Evolutionary conservation across 2,329 filamentous ascomycete genomes (phyloP).

Genomic region (Bisporella sp.): DNA sequence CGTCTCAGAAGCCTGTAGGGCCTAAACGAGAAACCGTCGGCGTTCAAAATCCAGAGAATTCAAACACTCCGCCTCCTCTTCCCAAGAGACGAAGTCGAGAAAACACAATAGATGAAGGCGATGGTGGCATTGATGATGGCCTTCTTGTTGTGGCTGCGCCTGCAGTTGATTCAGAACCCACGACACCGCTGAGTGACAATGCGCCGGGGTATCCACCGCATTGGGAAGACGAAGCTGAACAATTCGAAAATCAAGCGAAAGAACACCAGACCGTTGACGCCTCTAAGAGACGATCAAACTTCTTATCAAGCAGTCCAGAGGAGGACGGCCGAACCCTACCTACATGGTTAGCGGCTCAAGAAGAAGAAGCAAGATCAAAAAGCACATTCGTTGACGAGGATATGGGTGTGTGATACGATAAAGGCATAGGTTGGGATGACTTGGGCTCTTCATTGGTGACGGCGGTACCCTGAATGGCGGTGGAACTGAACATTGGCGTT

Average conservation of each 20-base stretch:
- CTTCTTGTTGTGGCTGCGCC: constrained; percentile 61
- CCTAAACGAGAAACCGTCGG: constrained; percentile 24
- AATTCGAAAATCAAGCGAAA: constrained; percentile 10
- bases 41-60: constrained; percentile 21
- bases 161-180: constrained; percentile 53
- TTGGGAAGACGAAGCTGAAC: constrained; percentile 30
- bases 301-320: constrained; percentile 23
- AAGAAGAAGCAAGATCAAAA: constrained; percentile 27
- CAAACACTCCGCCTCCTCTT: constrained; percentile 37
- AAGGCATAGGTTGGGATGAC: too few species aligned
- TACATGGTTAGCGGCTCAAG: constrained; percentile 28
- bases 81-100: constrained; percentile 31
- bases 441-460: too few species aligned
- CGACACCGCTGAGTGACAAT: constrained; percentile 40
- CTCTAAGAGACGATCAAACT: constrained; percentile 20
- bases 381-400: constrained; percentile 28
- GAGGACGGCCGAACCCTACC: constrained; percentile 25
- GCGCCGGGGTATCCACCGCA: constrained; percentile 23
- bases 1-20: constrained; percentile 9
- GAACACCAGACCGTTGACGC: not conserved
- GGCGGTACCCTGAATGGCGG: too few species aligned
- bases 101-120: constrained; percentile 29
- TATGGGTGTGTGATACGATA: constrained; percentile 7
- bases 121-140: constrained; percentile 38
- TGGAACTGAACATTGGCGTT: too few species aligned